These are phyloP conservation scores for Psidium guajava DNA, from an alignment of 345 rosid genomes.

Conservation along the genomic window DNA sequence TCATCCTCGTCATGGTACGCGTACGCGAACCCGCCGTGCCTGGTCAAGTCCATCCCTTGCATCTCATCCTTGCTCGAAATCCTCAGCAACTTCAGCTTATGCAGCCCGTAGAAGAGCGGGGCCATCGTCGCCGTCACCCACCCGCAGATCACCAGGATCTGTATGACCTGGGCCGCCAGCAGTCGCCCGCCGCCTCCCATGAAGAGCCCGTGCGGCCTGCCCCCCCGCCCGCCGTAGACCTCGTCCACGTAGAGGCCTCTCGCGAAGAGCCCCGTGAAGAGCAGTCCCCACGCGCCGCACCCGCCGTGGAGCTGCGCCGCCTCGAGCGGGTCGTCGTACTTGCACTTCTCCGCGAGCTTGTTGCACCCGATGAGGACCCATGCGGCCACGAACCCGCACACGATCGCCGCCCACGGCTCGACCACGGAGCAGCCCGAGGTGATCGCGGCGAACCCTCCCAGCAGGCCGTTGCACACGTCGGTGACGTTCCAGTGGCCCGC, in stretches of 20 bases:
- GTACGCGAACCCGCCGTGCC: conserved; percentile 12
- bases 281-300: conserved; percentile 45
- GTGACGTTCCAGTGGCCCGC: conserved; percentile 11
- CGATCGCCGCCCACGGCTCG: conserved; percentile 47
- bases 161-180: conserved; percentile 4
- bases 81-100: conserved; percentile 6
- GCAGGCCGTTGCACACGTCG: conserved; percentile 11
- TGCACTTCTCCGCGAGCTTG: conserved; percentile 26
- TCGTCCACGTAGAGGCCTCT: conserved; percentile 21
- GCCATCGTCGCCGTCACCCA: conserved; percentile 12
- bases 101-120: conserved; percentile 7
- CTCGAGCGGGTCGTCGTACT: conserved; percentile 43
- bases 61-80: conserved; percentile 8
- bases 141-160: conserved; percentile 4
- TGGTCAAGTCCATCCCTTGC: conserved; percentile 8
- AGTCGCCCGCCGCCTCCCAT: conserved; percentile 10
- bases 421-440: conserved; percentile 43
- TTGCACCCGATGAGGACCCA: conserved; percentile 46
- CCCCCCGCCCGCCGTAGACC: conserved; percentile 10
- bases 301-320: conserved; percentile 60
- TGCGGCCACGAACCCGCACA: conserved; percentile 38
- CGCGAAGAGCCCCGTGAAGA: conserved; percentile 45
- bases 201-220: conserved; percentile 8
- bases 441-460: conserved; percentile 21
- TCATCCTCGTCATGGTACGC: conserved; percentile 8